Evolutionary conservation across 768 basidiomycete genomes (phyloP).

Genomic region (Tulasnella sp.): DNA sequence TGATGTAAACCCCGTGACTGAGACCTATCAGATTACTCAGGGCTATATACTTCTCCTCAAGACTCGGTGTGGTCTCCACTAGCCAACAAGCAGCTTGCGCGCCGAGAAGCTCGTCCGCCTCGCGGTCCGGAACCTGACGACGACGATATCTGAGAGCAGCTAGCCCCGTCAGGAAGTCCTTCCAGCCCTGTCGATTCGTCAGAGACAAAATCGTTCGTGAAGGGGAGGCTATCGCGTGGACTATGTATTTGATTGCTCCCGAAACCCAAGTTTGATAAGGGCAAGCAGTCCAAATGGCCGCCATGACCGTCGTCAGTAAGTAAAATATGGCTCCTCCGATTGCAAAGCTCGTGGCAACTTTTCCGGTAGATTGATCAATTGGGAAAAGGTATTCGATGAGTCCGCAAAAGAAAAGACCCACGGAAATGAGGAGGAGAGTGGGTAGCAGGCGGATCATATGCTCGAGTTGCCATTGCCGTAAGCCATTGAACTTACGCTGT

Average conservation of each 20-base stretch:
- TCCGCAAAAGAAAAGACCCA: neutral
- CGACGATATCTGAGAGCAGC: neutral
- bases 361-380: neutral
- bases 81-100: neutral
- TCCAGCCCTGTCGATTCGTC: neutral
- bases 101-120: neutral
- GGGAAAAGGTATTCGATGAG: neutral
- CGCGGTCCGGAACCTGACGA: neutral
- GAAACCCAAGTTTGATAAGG: neutral
- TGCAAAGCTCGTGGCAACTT: neutral
- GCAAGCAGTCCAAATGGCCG: neutral
- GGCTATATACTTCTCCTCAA: neutral
- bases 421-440: neutral
- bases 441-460: neutral
- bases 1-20: neutral
- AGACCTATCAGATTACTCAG: neutral
- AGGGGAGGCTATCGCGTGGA: neutral
- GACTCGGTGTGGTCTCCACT: neutral
- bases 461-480: neutral
- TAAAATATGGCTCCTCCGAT: neutral
- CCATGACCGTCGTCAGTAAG: neutral
- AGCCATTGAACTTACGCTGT: slow-evolving; percentile 1
- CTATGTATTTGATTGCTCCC: neutral
- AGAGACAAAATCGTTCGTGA: neutral
- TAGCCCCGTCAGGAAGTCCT: neutral